Conservation (phyloP, 108 stramenopile genomes). For the Conticribra weissflogii region DNA sequence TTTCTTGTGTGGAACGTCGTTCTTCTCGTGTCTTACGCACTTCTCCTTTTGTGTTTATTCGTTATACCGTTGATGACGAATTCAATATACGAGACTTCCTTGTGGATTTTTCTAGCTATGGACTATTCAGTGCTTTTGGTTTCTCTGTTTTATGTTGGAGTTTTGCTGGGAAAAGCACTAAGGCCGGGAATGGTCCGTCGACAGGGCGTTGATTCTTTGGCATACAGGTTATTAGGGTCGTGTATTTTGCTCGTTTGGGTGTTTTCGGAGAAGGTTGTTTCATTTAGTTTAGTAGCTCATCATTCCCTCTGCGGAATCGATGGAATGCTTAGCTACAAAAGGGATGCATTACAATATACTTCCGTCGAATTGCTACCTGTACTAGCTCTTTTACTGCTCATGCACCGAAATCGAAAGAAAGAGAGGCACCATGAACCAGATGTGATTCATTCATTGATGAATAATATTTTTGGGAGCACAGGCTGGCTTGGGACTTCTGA, state of each 20-base stretch:
- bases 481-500: constrained; percentile 22
- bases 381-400: constrained; percentile 37
- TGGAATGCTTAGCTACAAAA: constrained; percentile 16
- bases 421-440: constrained; percentile 29
- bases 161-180: constrained; percentile 30
- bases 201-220: constrained; percentile 35
- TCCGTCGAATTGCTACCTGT: constrained; percentile 38
- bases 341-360: constrained; percentile 27
- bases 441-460: constrained; percentile 41
- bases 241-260: constrained; percentile 29
- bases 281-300: constrained; percentile 35
- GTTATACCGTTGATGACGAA: constrained; percentile 6
- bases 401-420: constrained; percentile 40
- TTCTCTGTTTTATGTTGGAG: constrained; percentile 29
- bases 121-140: constrained; percentile 28
- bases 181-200: constrained; percentile 29
- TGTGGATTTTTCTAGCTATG: constrained; percentile 36
- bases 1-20: constrained; percentile 39
- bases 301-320: constrained; percentile 2
- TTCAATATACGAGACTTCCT: constrained; percentile 21
- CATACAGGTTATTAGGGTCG: constrained; percentile 21
- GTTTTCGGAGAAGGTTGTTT: constrained; percentile 26
- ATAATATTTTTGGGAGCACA: constrained; percentile 44
- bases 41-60: constrained; percentile 20
- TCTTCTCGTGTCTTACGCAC: constrained; percentile 25